Base-by-base conservation (phyloP, 306 rosid species). In the Quercus dentata region DNA sequence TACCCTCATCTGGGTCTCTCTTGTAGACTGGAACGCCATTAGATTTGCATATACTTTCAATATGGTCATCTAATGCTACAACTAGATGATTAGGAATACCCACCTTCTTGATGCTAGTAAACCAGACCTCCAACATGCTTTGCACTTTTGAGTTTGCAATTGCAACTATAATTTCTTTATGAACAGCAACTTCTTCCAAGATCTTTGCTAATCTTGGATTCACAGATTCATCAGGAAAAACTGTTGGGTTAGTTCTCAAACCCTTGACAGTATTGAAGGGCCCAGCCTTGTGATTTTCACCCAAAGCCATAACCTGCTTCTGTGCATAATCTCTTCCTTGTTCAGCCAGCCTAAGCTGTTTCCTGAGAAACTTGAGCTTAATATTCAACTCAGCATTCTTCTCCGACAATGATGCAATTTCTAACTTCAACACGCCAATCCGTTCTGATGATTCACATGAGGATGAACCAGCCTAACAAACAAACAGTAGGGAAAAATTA, bases 181-280 rank as follows among this genome's bases (percentile, higher is more conserved):
- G 86, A 77, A 90, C 79, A 77, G 98, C 88, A 69, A 94, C 90
- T 59, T 85, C 86, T 75, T 81, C 92, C 88, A 94, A 81, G 76
- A 90, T 75, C 80, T 87, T 91, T 2, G 89, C 93, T 83, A 94
- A 76, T 84, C 97, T 89, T 11, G 95, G 94, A 84, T 94, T 94
- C 85, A 91, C 90, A 3, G 88, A 85, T 64, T 91, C 93, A 71
- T 94, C 93, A 23, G 97, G 92, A 74, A 75, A 12, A 23, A 91
- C 88, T 30, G 91, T 80, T 20, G 98, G 98, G 80, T 91, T 90
- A 14, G 98, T 94, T 77, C 92, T 90, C 78, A 94, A 90, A 41
- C 84, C 90, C 86, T 91, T 94, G 70, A 91, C 98, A 44, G 97
- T 90, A 35, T 93, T 94, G 78, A 90, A 86, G 20, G 94, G 90